Evolutionary conservation across 495 filamentous ascomycete genomes (phyloP), one percentile per base, ranked within the genome.

Genomic region (Haplographium delicatum): DNA sequence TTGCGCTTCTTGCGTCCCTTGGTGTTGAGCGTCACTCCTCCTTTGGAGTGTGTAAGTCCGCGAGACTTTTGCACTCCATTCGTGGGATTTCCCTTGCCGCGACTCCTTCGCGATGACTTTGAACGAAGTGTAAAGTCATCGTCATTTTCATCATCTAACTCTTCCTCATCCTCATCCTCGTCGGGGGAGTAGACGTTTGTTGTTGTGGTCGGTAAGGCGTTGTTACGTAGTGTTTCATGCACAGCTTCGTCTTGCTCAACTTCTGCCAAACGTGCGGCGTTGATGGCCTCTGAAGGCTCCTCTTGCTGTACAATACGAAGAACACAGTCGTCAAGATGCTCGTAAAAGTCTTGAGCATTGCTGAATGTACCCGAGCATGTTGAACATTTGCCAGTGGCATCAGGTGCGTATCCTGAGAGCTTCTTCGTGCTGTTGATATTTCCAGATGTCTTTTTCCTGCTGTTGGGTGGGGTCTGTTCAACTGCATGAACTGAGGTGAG

Each of bases 241-340:
- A 95, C 90, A 11, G 84, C 82, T 44, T 83, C 78, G 62, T 98
- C 91, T 30, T 88, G 73, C 37, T 87, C 86, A 10, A 96, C 84
- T 58, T 90, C 89, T 44, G 74, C 80, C 23, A 99, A 77, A 15
- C 85, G 79, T 64, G 83, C 74, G 54, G 96, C 88, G 70, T 97
- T 99, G 76, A 95, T 93, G 30, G 86, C 88, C 71, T 96, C 94
- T 47, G 87, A 87, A 5, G 94, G 94, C 62, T 97, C 93, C 63
- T 94, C 88, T 68, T 96, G 90, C 64, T 97, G 94, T 30, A 99
- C 94, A 47, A 96, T 91, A 59, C 90, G 88, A 48, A 97, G 78
- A 48, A 99, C 94, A 67, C 93, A 99, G 75, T 99, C 93, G 65
- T 99, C 93, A 58, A 99, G 70, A 79, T 99, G 93, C 75, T 99